A percentile compares a stretch with the other conserved stretches of the same genome.
phyloP scores from a whole-genome alignment of 139 green algal species.

The Desmodesmus armatus region DNA sequence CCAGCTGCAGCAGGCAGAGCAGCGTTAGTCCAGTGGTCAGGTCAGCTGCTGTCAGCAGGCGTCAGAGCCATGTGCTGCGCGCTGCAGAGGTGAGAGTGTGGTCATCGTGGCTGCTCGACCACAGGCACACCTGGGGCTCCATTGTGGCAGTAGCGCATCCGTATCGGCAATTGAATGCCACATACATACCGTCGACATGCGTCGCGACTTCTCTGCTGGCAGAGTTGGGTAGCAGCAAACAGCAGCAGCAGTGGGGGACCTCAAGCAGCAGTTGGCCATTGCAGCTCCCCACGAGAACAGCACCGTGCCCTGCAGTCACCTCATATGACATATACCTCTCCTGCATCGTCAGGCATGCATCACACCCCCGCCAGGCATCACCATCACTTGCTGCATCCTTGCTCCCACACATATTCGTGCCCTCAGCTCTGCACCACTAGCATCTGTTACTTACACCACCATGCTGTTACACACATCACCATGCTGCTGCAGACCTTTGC shows the following conservation, averaged over 20 bases:
- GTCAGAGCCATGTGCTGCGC: constrained; percentile 28
- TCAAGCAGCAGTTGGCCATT: background rate
- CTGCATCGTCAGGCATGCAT: background rate
- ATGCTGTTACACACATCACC: background rate
- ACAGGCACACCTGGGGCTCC: too few species aligned
- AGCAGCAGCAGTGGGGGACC: background rate
- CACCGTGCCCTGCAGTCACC: background rate
- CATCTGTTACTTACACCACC: background rate
- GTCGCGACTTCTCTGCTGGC: too few species aligned
- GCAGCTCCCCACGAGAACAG: background rate
- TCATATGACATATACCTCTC: background rate
- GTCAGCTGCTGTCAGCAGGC: background rate
- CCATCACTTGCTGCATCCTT: background rate
- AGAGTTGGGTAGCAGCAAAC: background rate
- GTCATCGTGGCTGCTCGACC: too few species aligned
- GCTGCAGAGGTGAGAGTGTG: constrained; percentile 43
- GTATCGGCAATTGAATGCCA: too few species aligned
- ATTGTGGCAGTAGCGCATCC: too few species aligned
- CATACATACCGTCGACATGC: too few species aligned
- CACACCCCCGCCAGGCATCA: too few species aligned
- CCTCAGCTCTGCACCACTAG: background rate
- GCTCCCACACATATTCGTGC: background rate
- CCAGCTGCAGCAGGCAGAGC: constrained; percentile 40
- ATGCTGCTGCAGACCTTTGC: background rate
- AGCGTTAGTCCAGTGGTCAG: background rate